phyloP scores from a whole-genome alignment of 805 yeast species.

The Wickerhamiella sorbophila region DNA sequence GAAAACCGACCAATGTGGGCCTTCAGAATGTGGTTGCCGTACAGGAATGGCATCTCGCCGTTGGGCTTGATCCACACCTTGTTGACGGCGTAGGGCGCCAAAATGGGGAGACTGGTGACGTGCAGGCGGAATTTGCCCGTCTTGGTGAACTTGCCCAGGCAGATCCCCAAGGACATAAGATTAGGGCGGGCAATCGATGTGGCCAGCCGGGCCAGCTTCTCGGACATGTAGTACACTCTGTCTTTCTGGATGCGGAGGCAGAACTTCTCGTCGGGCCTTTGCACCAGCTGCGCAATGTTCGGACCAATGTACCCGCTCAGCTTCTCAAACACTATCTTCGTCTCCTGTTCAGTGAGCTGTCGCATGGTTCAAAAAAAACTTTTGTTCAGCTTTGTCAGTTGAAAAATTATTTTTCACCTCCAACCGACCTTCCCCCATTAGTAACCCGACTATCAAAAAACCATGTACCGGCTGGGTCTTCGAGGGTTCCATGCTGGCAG shows the following conservation, averaged over 20 bases:
- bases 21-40: slow-evolving; percentile 90
- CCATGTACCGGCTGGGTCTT: neutral
- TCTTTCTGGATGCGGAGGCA: slow-evolving; percentile 94
- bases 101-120: slow-evolving; percentile 71
- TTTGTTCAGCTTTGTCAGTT: neutral
- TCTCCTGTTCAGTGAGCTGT: slow-evolving; percentile 91
- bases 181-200: slow-evolving; percentile 81
- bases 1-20: slow-evolving; percentile 96
- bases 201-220: slow-evolving; percentile 69
- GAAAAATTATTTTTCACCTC: too few species aligned
- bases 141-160: slow-evolving; percentile 94
- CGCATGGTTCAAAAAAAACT: slow-evolving; percentile 42
- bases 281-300: slow-evolving; percentile 76
- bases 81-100: slow-evolving; percentile 79
- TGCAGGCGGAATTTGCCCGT: slow-evolving; percentile 93
- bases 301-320: slow-evolving; percentile 95
- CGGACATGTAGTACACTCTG: slow-evolving; percentile 81
- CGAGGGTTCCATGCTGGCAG: slow-evolving; percentile 8
- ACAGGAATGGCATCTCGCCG: slow-evolving; percentile 97
- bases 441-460: too few species aligned
- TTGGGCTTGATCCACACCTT: slow-evolving; percentile 93
- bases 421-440: too few species aligned
- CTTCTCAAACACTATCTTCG: slow-evolving; percentile 89
- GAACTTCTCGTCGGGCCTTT: slow-evolving; percentile 71
- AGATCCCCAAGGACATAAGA: slow-evolving; percentile 83